These are phyloP conservation scores for Pseudogymnoascus sp. DNA, from an alignment of 2,329 filamentous ascomycete species.

Conservation along the genomic window DNA sequence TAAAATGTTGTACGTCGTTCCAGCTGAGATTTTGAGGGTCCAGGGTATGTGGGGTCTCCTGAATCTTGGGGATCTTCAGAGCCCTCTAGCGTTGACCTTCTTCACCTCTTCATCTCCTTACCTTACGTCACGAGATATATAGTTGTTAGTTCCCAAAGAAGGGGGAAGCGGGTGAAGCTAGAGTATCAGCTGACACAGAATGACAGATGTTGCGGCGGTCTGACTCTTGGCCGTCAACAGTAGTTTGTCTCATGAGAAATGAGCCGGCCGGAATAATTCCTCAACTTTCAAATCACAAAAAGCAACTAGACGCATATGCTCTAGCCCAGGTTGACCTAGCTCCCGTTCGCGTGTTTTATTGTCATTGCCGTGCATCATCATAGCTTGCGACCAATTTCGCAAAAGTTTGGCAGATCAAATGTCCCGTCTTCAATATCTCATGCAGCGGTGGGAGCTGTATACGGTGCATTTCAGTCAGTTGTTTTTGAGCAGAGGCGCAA, in stretches of 20 bases:
- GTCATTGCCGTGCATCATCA: slow-evolving; percentile 5
- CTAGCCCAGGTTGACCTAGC: not conserved
- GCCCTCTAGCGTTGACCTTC: slow-evolving; percentile 2
- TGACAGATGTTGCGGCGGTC: not conserved
- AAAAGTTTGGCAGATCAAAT: not conserved
- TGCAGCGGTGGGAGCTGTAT: not conserved
- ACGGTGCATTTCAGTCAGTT: not conserved
- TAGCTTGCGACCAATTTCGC: slow-evolving; percentile 1
- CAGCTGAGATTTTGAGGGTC: slow-evolving; percentile 1
- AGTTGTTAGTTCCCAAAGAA: not conserved
- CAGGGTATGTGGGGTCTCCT: slow-evolving; percentile 3
- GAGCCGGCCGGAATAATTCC: slow-evolving; percentile 3
- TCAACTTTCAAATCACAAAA: slow-evolving; percentile 6
- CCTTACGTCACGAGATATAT: not conserved
- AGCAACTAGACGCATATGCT: not conserved
- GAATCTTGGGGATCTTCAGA: slow-evolving; percentile 1
- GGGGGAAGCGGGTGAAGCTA: not conserved
- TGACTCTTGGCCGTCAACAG: not conserved
- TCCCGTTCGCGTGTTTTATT: slow-evolving; percentile 8
- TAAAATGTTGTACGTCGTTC: not conserved
- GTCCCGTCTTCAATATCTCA: not conserved
- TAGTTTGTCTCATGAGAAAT: slow-evolving; percentile 6
- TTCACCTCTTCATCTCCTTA: not conserved
- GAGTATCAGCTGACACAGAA: slow-evolving; percentile 5
- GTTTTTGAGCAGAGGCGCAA: not conserved